Evolutionary conservation across 306 rosid species (phyloP), one percentile per base, ranked within the genome.

Genomic region (Argentina anserina): DNA sequence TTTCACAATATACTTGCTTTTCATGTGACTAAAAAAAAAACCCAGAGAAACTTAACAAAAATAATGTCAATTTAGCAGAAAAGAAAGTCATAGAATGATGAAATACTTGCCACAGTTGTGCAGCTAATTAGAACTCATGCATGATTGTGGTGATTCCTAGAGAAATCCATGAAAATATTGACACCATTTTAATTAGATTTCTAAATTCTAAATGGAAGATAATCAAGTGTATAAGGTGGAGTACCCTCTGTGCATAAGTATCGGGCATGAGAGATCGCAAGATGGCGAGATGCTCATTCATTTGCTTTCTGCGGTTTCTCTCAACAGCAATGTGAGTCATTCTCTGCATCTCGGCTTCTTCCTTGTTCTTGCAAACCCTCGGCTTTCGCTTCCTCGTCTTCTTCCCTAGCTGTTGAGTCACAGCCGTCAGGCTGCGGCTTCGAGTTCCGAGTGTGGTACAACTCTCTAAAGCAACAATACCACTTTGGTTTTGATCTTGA

Each of bases 251-350:
- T 64, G 78, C 90, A 70, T 88, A 88, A 75, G 96, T 88, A 68
- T 87, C 88, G 9, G 99, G 99, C 96, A 91, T 88, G 79, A 91
- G 89, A 6, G 96, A 89, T 36, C 99, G 97, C 60, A 94, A 83
- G 6, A 89, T 90, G 18, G 92, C 83, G 56, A 94, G 97, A 45
- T 94, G 91, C 65, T 94, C 92, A 75, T 91, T 94, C 99, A 94
- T 94, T 77, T 84, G 96, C 76, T 88, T 94, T 28, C 99, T 61
- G 21, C 99, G 85, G 78, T 94, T 94, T 78, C 99, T 88, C 67
- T 94, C 99, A 0, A 94, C 96, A 2, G 95, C 85, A 81, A 94
- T 94, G 82, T 94, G 99, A 6, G 91, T 91, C 90, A 94, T 91
- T 81, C 99, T 91, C 41, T 94, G 99, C 1, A 89, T 87, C 80